These are phyloP conservation scores for Candida vartiovaarae DNA, from an alignment of 805 yeast species.

Conservation along the genomic window DNA sequence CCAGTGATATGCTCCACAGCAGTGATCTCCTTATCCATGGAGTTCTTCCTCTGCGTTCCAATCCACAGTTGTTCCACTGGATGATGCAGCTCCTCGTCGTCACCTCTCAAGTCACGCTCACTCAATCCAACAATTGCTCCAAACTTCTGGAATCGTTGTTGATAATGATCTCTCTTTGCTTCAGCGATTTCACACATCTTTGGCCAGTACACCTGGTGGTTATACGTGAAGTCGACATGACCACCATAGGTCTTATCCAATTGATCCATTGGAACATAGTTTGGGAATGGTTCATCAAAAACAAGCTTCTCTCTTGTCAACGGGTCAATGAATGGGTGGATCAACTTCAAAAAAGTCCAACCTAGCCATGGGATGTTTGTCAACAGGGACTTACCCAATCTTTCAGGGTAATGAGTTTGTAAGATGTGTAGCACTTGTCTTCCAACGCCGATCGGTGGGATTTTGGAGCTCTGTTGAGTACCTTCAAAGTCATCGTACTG, in stretches of 20 bases:
- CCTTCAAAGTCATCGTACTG: conserved; percentile 52
- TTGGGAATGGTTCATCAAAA: conserved; percentile 79
- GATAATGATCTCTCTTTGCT: conserved; percentile 52
- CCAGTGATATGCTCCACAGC: conserved; percentile 8
- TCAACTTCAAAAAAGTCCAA: conserved; percentile 84
- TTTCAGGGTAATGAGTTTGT: conserved; percentile 96
- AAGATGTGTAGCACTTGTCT: conserved; percentile 88
- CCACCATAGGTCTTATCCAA: conserved; percentile 87
- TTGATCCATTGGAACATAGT: conserved; percentile 76
- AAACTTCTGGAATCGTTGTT: conserved; percentile 60
- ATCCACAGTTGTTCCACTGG: conserved; percentile 15
- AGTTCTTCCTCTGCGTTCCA: not conserved
- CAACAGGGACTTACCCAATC: conserved; percentile 86
- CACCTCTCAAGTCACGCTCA: conserved; percentile 69
- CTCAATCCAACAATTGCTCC: conserved; percentile 73
- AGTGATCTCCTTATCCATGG: not conserved
- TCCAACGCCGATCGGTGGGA: conserved; percentile 86
- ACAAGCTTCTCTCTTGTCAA: conserved; percentile 89
- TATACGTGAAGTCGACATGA: conserved; percentile 71
- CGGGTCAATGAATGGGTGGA: conserved; percentile 95
- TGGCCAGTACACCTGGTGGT: conserved; percentile 77
- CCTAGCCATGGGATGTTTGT: conserved; percentile 93
- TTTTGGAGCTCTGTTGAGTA: conserved; percentile 34
- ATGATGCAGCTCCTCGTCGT: conserved; percentile 10
- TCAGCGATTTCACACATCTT: conserved; percentile 54